phyloP scores from a whole-genome alignment of 768 basidiomycete genomes.

The Artomyces pyxidatus region DNA sequence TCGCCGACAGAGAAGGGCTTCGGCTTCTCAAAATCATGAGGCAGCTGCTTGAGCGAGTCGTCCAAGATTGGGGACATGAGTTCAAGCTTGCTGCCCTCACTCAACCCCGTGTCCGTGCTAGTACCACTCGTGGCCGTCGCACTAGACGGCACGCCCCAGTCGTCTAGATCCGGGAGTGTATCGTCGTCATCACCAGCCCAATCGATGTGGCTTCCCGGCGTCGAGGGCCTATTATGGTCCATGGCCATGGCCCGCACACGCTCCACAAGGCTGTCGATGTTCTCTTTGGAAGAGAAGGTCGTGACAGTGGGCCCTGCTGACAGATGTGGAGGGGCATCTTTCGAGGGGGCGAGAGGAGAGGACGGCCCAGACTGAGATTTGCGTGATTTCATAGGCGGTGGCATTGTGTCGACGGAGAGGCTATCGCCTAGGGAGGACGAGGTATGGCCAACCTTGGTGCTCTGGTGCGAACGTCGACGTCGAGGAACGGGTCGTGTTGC shows the following conservation, averaged over 20 bases:
- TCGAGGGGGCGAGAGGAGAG: constrained; percentile 26
- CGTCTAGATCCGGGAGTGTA: constrained; percentile 73
- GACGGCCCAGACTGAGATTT: constrained; percentile 10
- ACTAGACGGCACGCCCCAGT: constrained; percentile 65
- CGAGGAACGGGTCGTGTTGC: constrained; percentile 38
- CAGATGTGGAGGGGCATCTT: constrained; percentile 57
- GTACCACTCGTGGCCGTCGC: constrained; percentile 15
- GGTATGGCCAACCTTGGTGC: constrained; percentile 20
- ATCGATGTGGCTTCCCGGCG: constrained; percentile 76
- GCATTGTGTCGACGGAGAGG: constrained; percentile 11
- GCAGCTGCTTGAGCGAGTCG: constrained; percentile 16
- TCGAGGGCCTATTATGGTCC: constrained; percentile 54
- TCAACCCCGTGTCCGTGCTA: constrained; percentile 9
- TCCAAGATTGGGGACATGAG: constrained; percentile 17
- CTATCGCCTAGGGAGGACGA: constrained; percentile 15
- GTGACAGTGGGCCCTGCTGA: constrained; percentile 24
- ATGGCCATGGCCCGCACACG: constrained; percentile 68
- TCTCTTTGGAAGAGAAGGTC: constrained; percentile 43
- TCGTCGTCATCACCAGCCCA: constrained; percentile 87
- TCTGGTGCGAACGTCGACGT: constrained; percentile 41
- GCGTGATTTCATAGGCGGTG: constrained; percentile 16
- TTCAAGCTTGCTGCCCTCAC: constrained; percentile 27
- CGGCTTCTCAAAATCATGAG: constrained; percentile 11
- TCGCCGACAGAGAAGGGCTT: constrained; percentile 4
- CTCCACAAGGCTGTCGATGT: constrained; percentile 74